Percentiles rank a stretch among this genome's conserved stretches.
Evolutionary conservation across 2,329 filamentous ascomycete species (phyloP).

Genomic region (Colletotrichum orbiculare): DNA sequence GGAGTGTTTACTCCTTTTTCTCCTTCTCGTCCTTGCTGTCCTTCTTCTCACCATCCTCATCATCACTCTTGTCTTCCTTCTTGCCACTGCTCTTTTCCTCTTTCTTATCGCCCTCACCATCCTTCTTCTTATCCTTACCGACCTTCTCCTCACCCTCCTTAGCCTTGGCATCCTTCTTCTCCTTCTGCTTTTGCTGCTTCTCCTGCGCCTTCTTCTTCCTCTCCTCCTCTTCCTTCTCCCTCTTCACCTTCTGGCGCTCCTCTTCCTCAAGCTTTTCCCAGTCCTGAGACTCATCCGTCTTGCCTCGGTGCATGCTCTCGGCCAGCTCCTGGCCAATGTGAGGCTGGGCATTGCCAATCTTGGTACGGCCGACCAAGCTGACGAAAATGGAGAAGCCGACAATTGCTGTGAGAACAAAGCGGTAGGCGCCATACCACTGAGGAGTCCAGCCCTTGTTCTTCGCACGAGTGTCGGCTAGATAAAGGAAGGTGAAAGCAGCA

Average conservation of each 20-base stretch:
- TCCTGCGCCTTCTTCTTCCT: slow-evolving; percentile 48
- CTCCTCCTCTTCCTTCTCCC: slow-evolving; percentile 53
- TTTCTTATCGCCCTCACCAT: slow-evolving; percentile 37
- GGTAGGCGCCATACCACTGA: slow-evolving; percentile 87
- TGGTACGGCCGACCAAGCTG: slow-evolving; percentile 83
- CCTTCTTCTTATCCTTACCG: slow-evolving; percentile 37
- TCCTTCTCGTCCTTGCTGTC: slow-evolving; percentile 16
- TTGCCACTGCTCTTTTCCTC: slow-evolving; percentile 36
- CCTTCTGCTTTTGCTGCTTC: slow-evolving; percentile 45
- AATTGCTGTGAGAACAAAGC: slow-evolving; percentile 91
- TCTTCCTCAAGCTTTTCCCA: slow-evolving; percentile 59
- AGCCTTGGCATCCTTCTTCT: slow-evolving; percentile 38
- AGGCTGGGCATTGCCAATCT: slow-evolving; percentile 64
- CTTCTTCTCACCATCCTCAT: slow-evolving; percentile 16
- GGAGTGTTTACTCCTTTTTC: slow-evolving; percentile 20
- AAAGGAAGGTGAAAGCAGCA: slow-evolving; percentile 83
- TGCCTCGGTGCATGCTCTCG: slow-evolving; percentile 52
- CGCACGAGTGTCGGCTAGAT: slow-evolving; percentile 84
- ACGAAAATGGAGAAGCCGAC: slow-evolving; percentile 85
- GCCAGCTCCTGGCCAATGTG: slow-evolving; percentile 49
- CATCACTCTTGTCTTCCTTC: slow-evolving; percentile 43
- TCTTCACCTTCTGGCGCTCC: slow-evolving; percentile 51
- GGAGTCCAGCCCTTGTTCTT: slow-evolving; percentile 82
- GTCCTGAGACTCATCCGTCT: slow-evolving; percentile 51
- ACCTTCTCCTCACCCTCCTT: slow-evolving; percentile 40